phyloP scores from a whole-genome alignment of 148 eudicot species.

The Dianthus caryophyllus region DNA sequence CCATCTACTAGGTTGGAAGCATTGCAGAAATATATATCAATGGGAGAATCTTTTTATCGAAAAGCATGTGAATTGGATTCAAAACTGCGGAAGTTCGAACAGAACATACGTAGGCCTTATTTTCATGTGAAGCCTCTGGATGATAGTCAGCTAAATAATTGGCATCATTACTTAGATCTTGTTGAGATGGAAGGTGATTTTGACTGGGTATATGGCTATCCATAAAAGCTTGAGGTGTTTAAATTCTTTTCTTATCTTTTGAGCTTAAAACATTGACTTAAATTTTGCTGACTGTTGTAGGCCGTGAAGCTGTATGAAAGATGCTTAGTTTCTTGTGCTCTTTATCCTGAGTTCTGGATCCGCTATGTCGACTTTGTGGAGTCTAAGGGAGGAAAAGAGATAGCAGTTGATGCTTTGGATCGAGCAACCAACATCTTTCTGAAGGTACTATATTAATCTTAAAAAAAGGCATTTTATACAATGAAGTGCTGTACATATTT shows the following conservation, averaged over 20 bases:
- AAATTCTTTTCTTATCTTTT: slow-evolving; percentile 8
- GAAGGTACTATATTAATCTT: slow-evolving; percentile 40
- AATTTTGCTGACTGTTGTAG: slow-evolving; percentile 34
- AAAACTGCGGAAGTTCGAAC: slow-evolving; percentile 58
- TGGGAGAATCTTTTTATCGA: slow-evolving; percentile 53
- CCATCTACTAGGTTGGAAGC: slow-evolving; percentile 55
- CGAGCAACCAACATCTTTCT: slow-evolving; percentile 65
- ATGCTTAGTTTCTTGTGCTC: slow-evolving; percentile 83
- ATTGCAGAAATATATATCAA: slow-evolving; percentile 45
- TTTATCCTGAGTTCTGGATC: slow-evolving; percentile 91
- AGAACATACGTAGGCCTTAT: slow-evolving; percentile 49
- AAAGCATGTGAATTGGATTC: slow-evolving; percentile 52
- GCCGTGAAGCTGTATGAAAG: slow-evolving; percentile 82
- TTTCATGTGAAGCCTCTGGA: slow-evolving; percentile 68
- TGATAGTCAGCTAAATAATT: slow-evolving; percentile 61
- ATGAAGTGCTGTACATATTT: neutral
- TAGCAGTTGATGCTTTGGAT: slow-evolving; percentile 65
- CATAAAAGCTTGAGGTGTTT: slow-evolving; percentile 17
- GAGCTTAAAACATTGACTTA: slow-evolving; percentile 9
- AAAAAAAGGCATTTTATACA: slow-evolving; percentile 3
- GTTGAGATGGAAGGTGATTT: slow-evolving; percentile 75
- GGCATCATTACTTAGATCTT: slow-evolving; percentile 80
- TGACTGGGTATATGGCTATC: slow-evolving; percentile 64
- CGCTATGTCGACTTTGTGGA: slow-evolving; percentile 86
- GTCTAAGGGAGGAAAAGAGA: slow-evolving; percentile 71